These are phyloP conservation scores for Thraustochytrium striatum DNA, from an alignment of 352 stramenopile genomes.

Conservation along the genomic window DNA sequence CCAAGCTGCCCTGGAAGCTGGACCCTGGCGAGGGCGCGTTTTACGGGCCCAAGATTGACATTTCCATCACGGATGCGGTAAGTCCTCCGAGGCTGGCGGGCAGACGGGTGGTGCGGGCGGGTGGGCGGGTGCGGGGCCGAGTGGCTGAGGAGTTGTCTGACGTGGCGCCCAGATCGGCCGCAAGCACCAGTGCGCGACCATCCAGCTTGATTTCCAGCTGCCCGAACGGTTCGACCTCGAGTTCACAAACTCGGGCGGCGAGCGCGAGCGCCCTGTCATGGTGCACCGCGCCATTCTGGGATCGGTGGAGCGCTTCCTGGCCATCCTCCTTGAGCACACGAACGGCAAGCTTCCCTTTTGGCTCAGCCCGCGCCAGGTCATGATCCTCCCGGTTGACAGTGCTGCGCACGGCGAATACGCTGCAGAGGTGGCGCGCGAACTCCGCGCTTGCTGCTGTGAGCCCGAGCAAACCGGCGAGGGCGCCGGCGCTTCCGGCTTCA, in stretches of 20 bases:
- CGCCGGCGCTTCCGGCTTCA: not conserved
- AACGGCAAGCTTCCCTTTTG: slow-evolving; percentile 97
- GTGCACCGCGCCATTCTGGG: slow-evolving; percentile 96
- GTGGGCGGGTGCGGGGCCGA: too few relatives aligned
- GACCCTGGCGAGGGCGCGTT: slow-evolving; percentile 96
- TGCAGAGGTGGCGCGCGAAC: slow-evolving; percentile 65
- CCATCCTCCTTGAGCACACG: slow-evolving; percentile 95
- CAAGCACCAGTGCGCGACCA: slow-evolving; percentile 94
- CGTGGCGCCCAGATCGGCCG: too few relatives aligned
- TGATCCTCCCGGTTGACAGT: slow-evolving; percentile 95
- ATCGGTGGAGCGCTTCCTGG: slow-evolving; percentile 94
- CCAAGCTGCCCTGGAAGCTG: slow-evolving; percentile 86
- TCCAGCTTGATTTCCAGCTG: slow-evolving; percentile 97
- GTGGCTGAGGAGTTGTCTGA: too few relatives aligned
- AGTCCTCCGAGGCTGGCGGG: too few relatives aligned
- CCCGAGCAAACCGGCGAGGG: not conserved
- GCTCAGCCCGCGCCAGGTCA: slow-evolving; percentile 90
- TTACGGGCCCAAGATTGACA: slow-evolving; percentile 99
- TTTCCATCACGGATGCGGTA: slow-evolving; percentile 94
- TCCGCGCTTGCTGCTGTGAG: not conserved
- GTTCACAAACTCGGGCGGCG: slow-evolving; percentile 57
- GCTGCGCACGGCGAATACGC: slow-evolving; percentile 87
- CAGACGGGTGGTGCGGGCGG: too few relatives aligned
- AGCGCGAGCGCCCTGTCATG: slow-evolving; percentile 90
- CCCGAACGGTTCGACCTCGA: slow-evolving; percentile 96